Evolutionary conservation across 2,329 filamentous ascomycete genomes (phyloP), one percentile per base, ranked within the genome.

Genomic region (Pseudopithomyces chartarum): DNA sequence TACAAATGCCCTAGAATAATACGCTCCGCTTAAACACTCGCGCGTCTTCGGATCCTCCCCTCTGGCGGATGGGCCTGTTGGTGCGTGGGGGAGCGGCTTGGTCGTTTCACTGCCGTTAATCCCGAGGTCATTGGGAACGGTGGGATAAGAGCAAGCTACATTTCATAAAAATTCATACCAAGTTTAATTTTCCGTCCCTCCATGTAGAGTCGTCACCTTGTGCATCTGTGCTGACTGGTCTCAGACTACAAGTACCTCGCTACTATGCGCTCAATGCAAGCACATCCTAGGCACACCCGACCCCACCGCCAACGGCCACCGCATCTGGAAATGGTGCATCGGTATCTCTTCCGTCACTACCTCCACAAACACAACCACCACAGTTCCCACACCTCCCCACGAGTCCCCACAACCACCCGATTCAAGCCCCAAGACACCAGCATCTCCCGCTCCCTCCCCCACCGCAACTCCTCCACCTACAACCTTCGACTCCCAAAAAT

Each of bases 1-100:
- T 86, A 86, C 84, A 81, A 80, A 71, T 82, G 78, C 82, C 84
- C 82, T 68, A 86, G 61, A 86, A 70, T 55, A 82, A 68, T 49
- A 56, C 44, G 57, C 66, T 70, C 67, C 64, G 32, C 63, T 68
- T 62, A 68, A 55, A 60, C n/a, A 52, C 65, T 65, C 61, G 55
- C 58, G 51, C 49, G 34, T 48, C 56, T 52, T 55, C 57, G 54
- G 58, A 75, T 60, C 70, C 65, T 74, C 70, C 63, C 65, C 66
- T 44, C 44, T 43, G 47, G 57, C 63, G 66, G 73, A 74, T 60
- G 72, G 73, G 56, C 60, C 66, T 60, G 56, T 62, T 42, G 56
- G 61, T 55, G 60, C 50, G 56, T 52, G 65, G 60, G 64, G 57
- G 66, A 67, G 67, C 64, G 59, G 66, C 68, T 64, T 62, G 66